These are phyloP conservation scores for Pseudoperonospora humuli DNA, from an alignment of 352 stramenopile species.

Conservation along the genomic window DNA sequence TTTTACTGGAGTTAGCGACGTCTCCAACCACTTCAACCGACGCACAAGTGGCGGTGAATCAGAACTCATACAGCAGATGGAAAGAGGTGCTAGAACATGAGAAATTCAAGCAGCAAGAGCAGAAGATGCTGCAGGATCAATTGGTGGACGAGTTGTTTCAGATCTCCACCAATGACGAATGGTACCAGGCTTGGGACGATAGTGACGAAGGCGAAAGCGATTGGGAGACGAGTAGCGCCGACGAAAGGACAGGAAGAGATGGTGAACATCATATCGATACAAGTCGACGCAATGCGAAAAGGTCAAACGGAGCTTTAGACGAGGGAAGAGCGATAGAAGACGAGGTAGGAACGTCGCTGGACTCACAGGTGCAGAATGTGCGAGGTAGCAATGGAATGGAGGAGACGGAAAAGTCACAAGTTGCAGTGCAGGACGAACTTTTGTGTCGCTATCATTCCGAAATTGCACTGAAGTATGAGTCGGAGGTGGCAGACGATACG, in stretches of 20 bases:
- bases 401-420: slow-evolving; percentile 14
- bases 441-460: slow-evolving; percentile 39
- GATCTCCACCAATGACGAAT: slow-evolving; percentile 60
- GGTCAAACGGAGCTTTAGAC: slow-evolving; percentile 12
- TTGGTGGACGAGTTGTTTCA: slow-evolving; percentile 48
- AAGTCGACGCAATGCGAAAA: slow-evolving; percentile 13
- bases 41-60: slow-evolving; percentile 25
- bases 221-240: slow-evolving; percentile 14
- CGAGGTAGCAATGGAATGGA: neutral
- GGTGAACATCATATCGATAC: neutral
- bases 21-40: slow-evolving; percentile 36
- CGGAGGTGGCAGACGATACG: slow-evolving; percentile 9
- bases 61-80: slow-evolving; percentile 9
- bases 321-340: neutral
- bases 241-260: neutral
- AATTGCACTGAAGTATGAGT: slow-evolving; percentile 1
- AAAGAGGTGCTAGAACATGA: slow-evolving; percentile 16
- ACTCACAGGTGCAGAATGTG: slow-evolving; percentile 5
- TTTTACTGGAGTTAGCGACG: slow-evolving; percentile 52
- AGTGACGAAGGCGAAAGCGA: slow-evolving; percentile 37
- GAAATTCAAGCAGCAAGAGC: slow-evolving; percentile 12
- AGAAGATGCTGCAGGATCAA: slow-evolving; percentile 24
- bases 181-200: slow-evolving; percentile 50
- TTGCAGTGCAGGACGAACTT: slow-evolving; percentile 20
- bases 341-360: slow-evolving; percentile 2